Base-by-base conservation (phyloP, 2,329 filamentous ascomycete genomes). In the Zasmidium angulare region DNA sequence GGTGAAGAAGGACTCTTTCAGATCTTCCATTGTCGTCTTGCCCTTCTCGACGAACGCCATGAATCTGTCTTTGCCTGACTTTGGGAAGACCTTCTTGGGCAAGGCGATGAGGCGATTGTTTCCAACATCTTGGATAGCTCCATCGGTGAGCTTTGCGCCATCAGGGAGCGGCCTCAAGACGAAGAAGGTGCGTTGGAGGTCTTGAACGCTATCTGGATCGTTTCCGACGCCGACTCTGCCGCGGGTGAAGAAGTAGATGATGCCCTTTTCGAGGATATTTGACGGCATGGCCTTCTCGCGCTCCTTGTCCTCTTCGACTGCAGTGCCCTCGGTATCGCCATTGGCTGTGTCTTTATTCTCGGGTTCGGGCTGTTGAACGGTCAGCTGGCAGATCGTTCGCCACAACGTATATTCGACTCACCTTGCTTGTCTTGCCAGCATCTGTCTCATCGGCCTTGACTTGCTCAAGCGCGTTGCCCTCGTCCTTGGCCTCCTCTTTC, bases 191-290 rank as follows among this genome's bases (percentile, higher is more conserved):
- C 91, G 87, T 46, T 89, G 86, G 51, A 96, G 83, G 54, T 96
- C 91, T 46, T 83, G 76, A 1, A 93, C 80, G 49, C 83, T 81
- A 19, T 87, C 82, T 0, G 91, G 87, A 6, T 90, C 82, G 3
- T 91, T n/a, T n/a, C n/a, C 84, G 23, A 90, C 82, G 53, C 86
- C 85, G 40, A 96, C 90, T 12, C 91, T 87, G 7, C 86, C 86
- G 19, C 92, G 87, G 68, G 89, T 88, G 79, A 96, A 96, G 81
- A 96, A 96, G 79, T 96, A 96, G 66, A 96, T 87, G 67, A 95
- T 84, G 2, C 92, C 92, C 69, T 95, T 96, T 71, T 97, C 92
- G 1, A 96, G 81, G 22, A 96, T 86, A 60, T 79, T 86, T 4
- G 82, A 84, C 1, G 85, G 79, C 43, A 82, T 74, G 1, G 78